Evolutionary conservation across 2,329 filamentous ascomycete species (phyloP), one percentile per base, ranked within the genome.

Genomic region (Aphanoascus verrucosus): DNA sequence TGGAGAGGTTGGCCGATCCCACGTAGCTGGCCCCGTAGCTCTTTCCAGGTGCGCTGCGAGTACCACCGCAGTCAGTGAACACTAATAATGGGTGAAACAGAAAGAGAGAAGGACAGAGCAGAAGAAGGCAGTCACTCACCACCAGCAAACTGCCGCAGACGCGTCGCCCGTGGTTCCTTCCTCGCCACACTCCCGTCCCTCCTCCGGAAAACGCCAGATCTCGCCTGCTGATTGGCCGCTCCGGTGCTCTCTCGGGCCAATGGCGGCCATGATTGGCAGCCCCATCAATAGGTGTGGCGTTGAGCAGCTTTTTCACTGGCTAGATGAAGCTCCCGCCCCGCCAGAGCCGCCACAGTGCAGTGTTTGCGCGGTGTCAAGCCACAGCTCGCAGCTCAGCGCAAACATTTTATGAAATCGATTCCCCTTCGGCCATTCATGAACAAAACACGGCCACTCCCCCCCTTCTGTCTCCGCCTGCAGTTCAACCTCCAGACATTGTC

Each of bases 361-460:
- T 37, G n/a, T n/a, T 12, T 37, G 9, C 35, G 12, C 17, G 19
- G 19, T 15, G 41, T 44, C 41, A 49, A 49, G 46, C 46, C 46
- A 49, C 35, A n/a, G 8, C 15, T 37, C 31, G 31, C 48, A 50
- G 48, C 48, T 50, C 48, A 50, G 37, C 23, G 48, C 48, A 50
- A 50, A 50, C 48, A 50, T 35, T 43, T 49, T 49, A 28, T 38
- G 14, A 38, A 1, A 28, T 48, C 32, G 28, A 12, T 23, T 4
- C 14, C n/a, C 28, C 44, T 28, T 28, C 23, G 23, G 23, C 7
- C 23, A 28, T 28, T 28, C 23, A 4, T 28, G 7, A 28, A 28
- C 23, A 32, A 34, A 11, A 15, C 31, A 47, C 28, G 9, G 11
- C 6, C 37, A 31, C 41, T 37, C 14, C 38, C 5, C 35, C 14